phyloP scores from a whole-genome alignment of 352 stramenopile genomes.

The Thraustotheca clavata region DNA sequence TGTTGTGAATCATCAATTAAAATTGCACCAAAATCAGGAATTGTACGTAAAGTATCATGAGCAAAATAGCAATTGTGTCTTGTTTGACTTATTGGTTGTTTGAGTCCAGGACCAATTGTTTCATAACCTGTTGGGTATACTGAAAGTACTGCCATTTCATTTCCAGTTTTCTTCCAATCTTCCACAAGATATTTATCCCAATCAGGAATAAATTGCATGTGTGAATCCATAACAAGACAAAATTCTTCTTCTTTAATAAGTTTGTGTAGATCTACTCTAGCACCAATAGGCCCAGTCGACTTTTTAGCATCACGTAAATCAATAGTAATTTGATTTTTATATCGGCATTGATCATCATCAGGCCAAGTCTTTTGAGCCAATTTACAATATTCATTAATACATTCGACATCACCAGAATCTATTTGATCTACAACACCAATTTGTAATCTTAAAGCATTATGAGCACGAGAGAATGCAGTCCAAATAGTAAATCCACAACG shows the following conservation, averaged over 20 bases:
- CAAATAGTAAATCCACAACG: conserved; percentile 24
- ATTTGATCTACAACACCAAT: conserved; percentile 17
- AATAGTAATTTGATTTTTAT: conserved; percentile 10
- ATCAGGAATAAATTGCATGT: background rate
- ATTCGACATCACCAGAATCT: background rate
- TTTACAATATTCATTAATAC: conserved; percentile 19
- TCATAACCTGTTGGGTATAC: conserved; percentile 16
- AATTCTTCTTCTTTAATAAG: conserved; percentile 18
- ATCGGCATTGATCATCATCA: conserved; percentile 10
- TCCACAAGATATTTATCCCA: background rate
- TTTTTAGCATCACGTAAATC: background rate
- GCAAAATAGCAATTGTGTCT: conserved; percentile 15
- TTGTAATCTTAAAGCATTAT: conserved; percentile 2
- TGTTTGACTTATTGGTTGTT: background rate
- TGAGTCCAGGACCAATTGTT: background rate
- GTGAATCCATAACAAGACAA: conserved; percentile 7
- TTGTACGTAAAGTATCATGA: background rate
- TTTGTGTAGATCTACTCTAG: background rate
- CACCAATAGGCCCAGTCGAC: conserved; percentile 7
- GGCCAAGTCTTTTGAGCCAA: background rate
- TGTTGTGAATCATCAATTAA: conserved; percentile 24
- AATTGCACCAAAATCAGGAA: conserved; percentile 8
- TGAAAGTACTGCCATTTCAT: conserved; percentile 28
- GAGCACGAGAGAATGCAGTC: conserved; percentile 20
- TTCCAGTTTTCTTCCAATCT: conserved; percentile 16